Base-by-base conservation (phyloP, 805 yeast species). In the Sugiyamaella lignohabitans region DNA sequence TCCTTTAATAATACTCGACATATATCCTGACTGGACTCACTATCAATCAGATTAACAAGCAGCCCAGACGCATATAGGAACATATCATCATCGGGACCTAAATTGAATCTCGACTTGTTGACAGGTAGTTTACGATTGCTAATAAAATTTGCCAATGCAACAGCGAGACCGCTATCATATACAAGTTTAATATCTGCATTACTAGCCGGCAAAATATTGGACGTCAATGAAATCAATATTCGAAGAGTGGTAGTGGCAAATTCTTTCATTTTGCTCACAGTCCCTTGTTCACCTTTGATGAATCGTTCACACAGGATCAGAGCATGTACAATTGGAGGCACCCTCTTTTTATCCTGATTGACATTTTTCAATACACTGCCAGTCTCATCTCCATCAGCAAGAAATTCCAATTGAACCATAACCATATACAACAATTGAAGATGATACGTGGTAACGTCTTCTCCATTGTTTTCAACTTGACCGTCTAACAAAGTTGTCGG, bases 391-490 rank as follows among this genome's bases (percentile, higher is more conserved):
- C 23, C 42, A 19, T 42, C 30, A n/a, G 38, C 35, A 16, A 46
- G 22, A 29, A 46, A 46, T 17, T 46, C 50, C 37, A 46, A 19
- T 22, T 46, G 50, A 8, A 21, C 17, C 23, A 35, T n/a, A 6
- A 39, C 17, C 34, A 35, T 10, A 32, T 32, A 30, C 3, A 48
- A 29, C 20, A 36, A 19, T 3, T 21, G 34, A n/a, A 37, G 17
- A 18, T 21, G n/a, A 20, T 21, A 21, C 14, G 27, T 19, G 2
- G 19, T 16, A 10, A 19, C 6, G 16, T 23, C 35, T 4, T n/a
- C 17, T 36, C 17, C 18, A 20, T n/a, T 8, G 17, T 5, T 18
- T 20, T 29, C 45, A 19, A 27, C 20, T 20, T 42, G 5, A 34
- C 14, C 27, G 16, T 38, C 29, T n/a, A n/a, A n/a, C n/a, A n/a